Conservation (phyloP, 345 rosid genomes). For the Corchorus olitorius region DNA sequence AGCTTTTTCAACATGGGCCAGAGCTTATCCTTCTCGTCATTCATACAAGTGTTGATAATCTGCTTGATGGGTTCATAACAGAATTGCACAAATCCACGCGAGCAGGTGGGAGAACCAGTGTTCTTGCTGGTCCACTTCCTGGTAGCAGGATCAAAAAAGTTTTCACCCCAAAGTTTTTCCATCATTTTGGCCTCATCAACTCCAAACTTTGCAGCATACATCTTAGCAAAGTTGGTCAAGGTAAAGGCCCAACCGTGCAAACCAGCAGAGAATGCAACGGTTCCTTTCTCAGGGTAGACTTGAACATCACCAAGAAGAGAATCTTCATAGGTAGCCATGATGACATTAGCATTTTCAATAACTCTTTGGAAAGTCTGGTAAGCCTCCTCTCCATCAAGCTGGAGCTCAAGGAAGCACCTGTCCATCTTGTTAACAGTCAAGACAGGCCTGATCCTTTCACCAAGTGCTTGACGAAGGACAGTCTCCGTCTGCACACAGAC, state of each 20-base stretch:
- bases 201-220: slow-evolving; percentile 66
- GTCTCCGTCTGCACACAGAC: slow-evolving; percentile 72
- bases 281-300: slow-evolving; percentile 81
- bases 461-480: slow-evolving; percentile 59
- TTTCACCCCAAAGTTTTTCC: slow-evolving; percentile 88
- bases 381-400: slow-evolving; percentile 85
- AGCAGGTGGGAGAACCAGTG: slow-evolving; percentile 65
- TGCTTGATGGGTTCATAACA: slow-evolving; percentile 81
- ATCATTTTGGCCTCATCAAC: slow-evolving; percentile 78
- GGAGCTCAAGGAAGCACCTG: slow-evolving; percentile 84
- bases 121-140: slow-evolving; percentile 77
- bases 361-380: slow-evolving; percentile 71
- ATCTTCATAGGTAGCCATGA: slow-evolving; percentile 81
- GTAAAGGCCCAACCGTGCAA: slow-evolving; percentile 87
- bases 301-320: slow-evolving; percentile 74
- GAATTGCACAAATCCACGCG: slow-evolving; percentile 79
- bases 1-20: slow-evolving; percentile 81
- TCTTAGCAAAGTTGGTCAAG: slow-evolving; percentile 54
- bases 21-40: slow-evolving; percentile 64
- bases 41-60: slow-evolving; percentile 56
- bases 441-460: slow-evolving; percentile 69
- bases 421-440: slow-evolving; percentile 90
- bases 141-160: slow-evolving; percentile 73
- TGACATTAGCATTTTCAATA: slow-evolving; percentile 79
- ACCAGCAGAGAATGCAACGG: slow-evolving; percentile 85